Conservation (phyloP, 2,329 filamentous ascomycete species). For the Myriosclerotinia scirpicola region DNA sequence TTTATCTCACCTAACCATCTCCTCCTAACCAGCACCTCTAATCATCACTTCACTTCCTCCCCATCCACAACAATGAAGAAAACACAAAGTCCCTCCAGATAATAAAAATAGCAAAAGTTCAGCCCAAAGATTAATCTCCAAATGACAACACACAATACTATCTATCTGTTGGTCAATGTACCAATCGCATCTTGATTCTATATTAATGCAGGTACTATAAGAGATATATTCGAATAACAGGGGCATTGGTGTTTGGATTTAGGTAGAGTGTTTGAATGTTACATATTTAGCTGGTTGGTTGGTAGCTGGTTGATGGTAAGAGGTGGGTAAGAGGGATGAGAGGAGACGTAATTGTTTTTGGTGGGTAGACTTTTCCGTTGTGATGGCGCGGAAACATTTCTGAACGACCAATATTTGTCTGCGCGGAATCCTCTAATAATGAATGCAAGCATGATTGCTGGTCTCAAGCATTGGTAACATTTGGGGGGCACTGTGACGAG, state of each 20-base stretch:
- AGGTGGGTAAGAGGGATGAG: background rate
- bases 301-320: background rate
- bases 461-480: background rate
- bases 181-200: background rate
- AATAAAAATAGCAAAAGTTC: background rate
- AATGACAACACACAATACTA: background rate
- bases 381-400: background rate
- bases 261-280: background rate
- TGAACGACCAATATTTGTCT: no score
- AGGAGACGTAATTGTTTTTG: background rate
- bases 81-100: no score
- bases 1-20: no score
- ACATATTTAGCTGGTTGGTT: background rate
- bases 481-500: background rate
- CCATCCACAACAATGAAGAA: background rate
- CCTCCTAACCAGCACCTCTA: no score
- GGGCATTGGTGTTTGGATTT: background rate
- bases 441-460: background rate
- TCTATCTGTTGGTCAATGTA: background rate
- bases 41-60: background rate
- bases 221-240: background rate
- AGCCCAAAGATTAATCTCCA: background rate
- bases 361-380: background rate
- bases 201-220: background rate
- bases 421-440: no score